Evolutionary conservation across 768 basidiomycete species (phyloP).

Genomic region (Daedaleopsis nitida): DNA sequence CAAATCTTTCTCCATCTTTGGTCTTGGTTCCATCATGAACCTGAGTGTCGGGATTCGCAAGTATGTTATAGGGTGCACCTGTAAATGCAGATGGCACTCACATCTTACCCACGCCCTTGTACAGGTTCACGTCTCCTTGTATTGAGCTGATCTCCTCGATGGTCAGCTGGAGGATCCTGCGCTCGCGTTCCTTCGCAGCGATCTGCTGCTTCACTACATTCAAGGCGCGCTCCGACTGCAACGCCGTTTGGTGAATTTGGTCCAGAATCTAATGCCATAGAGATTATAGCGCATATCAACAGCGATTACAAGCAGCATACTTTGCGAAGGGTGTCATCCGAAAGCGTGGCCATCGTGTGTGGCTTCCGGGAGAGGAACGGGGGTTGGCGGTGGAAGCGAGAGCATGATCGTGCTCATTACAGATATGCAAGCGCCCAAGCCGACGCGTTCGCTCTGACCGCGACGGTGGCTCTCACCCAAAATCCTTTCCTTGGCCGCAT

Average conservation of each 20-base stretch:
- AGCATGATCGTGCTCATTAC: slow-evolving; percentile 5
- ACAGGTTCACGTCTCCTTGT: slow-evolving; percentile 75
- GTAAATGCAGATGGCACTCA: slow-evolving; percentile 37
- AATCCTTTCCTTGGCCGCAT: slow-evolving; percentile 7
- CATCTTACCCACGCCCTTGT: slow-evolving; percentile 98
- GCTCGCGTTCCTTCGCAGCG: slow-evolving; percentile 82
- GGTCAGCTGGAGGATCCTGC: slow-evolving; percentile 86
- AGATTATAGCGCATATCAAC: background rate
- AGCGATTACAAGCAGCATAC: slow-evolving; percentile 37
- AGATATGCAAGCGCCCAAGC: slow-evolving; percentile 12
- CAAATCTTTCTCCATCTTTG: slow-evolving; percentile 75
- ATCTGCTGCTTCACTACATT: slow-evolving; percentile 75
- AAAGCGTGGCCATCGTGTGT: slow-evolving; percentile 34
- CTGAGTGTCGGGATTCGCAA: slow-evolving; percentile 40
- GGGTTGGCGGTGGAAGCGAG: background rate
- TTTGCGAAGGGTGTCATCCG: slow-evolving; percentile 82
- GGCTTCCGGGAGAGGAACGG: background rate
- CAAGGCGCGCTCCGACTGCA: slow-evolving; percentile 81
- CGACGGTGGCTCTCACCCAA: slow-evolving; percentile 17
- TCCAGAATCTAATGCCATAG: slow-evolving; percentile 67
- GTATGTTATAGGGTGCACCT: background rate
- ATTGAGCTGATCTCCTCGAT: slow-evolving; percentile 78
- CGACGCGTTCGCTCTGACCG: slow-evolving; percentile 22
- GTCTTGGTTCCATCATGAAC: slow-evolving; percentile 88
- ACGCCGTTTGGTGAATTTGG: slow-evolving; percentile 90